These are phyloP conservation scores for Fusarium sp. DNA, from an alignment of 2,329 filamentous ascomycete species.

Conservation along the genomic window DNA sequence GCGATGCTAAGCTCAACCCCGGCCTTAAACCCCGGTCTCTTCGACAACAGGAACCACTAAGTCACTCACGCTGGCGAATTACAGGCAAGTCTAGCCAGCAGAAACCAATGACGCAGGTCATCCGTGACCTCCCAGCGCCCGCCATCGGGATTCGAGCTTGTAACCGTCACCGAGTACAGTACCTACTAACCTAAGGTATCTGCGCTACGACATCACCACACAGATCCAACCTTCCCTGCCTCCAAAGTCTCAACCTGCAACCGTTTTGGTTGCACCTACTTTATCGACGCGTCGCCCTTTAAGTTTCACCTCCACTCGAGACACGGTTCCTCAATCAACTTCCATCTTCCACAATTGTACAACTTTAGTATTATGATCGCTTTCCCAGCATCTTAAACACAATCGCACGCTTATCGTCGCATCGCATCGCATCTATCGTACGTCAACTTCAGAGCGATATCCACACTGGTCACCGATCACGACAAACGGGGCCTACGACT, in stretches of 20 bases:
- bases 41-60: slow-evolving; percentile 26
- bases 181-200: too few species aligned
- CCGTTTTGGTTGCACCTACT: slow-evolving; percentile 28
- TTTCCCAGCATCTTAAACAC: slow-evolving; percentile 18
- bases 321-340: slow-evolving; percentile 1
- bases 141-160: slow-evolving; percentile 27
- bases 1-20: slow-evolving; percentile 34
- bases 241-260: slow-evolving; percentile 27
- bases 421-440: slow-evolving; percentile 14
- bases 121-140: slow-evolving; percentile 35
- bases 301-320: slow-evolving; percentile 22
- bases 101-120: slow-evolving; percentile 44
- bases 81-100: slow-evolving; percentile 2
- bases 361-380: slow-evolving; percentile 33
- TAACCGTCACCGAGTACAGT: slow-evolving; percentile 33
- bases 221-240: slow-evolving; percentile 9
- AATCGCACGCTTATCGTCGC: slow-evolving; percentile 27
- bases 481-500: slow-evolving; percentile 31
- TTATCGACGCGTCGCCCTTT: slow-evolving; percentile 24
- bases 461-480: slow-evolving; percentile 25
- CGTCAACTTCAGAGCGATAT: slow-evolving; percentile 26
- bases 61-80: slow-evolving; percentile 29
- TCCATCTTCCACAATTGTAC: slow-evolving; percentile 14
- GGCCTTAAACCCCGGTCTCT: slow-evolving; percentile 14
- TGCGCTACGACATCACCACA: slow-evolving; percentile 36